Conservation (phyloP, 805 yeast species). For the Wickerhamomyces tratensis region DNA sequence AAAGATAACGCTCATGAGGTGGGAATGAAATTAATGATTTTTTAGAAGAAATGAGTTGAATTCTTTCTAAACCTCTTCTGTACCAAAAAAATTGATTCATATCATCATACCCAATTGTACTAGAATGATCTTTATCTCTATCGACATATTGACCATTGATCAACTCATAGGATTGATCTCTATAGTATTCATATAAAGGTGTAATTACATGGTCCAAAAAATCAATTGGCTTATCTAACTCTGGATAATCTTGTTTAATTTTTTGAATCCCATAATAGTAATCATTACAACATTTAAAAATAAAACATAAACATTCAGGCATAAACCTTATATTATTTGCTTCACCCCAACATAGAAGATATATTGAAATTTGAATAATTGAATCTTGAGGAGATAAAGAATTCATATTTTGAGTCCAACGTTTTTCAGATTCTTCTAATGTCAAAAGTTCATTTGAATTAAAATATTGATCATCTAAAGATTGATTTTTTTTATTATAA, state of each 20-base stretch:
- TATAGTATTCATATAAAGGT: conserved; percentile 58
- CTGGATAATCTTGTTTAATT: conserved; percentile 21
- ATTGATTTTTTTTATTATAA: background rate
- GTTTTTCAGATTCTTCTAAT: conserved; percentile 33
- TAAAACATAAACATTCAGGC: conserved; percentile 84
- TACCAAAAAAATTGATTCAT: conserved; percentile 87
- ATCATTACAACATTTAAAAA: conserved; percentile 74
- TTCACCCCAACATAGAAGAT: conserved; percentile 81
- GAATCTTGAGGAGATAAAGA: conserved; percentile 41
- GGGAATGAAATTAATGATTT: conserved; percentile 33
- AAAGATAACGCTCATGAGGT: conserved; percentile 43
- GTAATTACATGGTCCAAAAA: conserved; percentile 64
- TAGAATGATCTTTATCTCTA: conserved; percentile 53
- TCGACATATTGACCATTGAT: conserved; percentile 34
- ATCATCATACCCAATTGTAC: conserved; percentile 80
- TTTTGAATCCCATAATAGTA: conserved; percentile 40
- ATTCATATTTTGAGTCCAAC: conserved; percentile 45
- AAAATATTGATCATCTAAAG: background rate
- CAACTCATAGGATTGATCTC: conserved; percentile 41
- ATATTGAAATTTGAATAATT: conserved; percentile 56
- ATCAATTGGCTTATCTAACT: conserved; percentile 21
- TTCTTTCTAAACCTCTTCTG: conserved; percentile 51
- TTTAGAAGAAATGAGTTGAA: conserved; percentile 35
- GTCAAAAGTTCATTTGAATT: conserved; percentile 6
- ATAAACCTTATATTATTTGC: conserved; percentile 78